Evolutionary conservation across 2,329 filamentous ascomycete species (phyloP), one percentile per base, ranked within the genome.

Genomic region (Tolypocladium tropicale): DNA sequence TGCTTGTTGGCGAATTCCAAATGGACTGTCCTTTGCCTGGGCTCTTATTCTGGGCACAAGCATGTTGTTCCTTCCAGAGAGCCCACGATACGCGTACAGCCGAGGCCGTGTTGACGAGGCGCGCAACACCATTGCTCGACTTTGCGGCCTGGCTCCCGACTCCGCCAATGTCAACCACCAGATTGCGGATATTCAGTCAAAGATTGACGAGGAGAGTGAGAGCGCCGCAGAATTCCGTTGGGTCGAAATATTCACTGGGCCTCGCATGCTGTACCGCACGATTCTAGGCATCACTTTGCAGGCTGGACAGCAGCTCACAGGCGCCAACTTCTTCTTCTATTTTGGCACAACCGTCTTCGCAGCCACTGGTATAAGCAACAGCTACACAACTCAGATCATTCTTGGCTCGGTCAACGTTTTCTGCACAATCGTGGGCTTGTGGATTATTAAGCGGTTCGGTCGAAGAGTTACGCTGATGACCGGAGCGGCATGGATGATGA

Each of bases 261-360:
- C 84, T 12, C 77, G 81, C 28, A 88, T 88, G 81, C 62, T 80
- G 6, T 83, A 88, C 67, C 78, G 85, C 30, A 85, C 82, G 0
- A 51, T 82, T 0, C 75, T 88, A 0, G 85, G 85, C 41, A 78
- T 88, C 37, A 66, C 74, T 4, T 76, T 89, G 2, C 83, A 87
- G 68, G 79, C 82, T 46, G 79, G 84, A 6, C 84, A 88, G 68
- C 85, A 89, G 65, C 73, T 89, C 2, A 87, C 84, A 1, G 85
- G 85, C 34, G 82, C 80, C 57, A 86, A 86, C 70, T 86, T 83
- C 70, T 85, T 83, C 73, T 86, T 86, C 68, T 83, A 83, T 68
- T 88, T 85, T 64, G 80, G 79, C 28, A 83, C 80, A 43, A 85
- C 82, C 4, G 82, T 88, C 61, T 89, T 90, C 69, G 66, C 76